Evolutionary conservation across 2,329 filamentous ascomycete species (phyloP).

Genomic region (Fusarium proliferatum): DNA sequence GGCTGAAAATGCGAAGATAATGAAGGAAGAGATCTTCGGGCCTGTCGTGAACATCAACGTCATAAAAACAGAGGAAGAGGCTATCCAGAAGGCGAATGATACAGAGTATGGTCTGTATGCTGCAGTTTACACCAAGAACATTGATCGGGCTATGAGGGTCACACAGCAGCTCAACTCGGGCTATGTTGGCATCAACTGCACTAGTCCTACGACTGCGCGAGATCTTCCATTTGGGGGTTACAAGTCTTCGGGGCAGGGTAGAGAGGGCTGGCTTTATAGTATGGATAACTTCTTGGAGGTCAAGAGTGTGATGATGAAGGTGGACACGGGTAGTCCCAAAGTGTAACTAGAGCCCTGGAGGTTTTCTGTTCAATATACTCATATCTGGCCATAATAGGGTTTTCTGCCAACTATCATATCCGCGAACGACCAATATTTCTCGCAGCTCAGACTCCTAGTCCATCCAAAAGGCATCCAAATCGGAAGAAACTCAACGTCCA

Average conservation of each 20-base stretch:
- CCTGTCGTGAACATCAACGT: constrained; percentile 69
- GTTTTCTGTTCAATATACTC: too few species aligned
- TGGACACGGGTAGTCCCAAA: constrained; percentile 7
- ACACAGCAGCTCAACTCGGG: constrained; percentile 67
- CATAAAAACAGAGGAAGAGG: constrained; percentile 51
- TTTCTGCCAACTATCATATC: too few species aligned
- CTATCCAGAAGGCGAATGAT: constrained; percentile 51
- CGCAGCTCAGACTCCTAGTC: background rate
- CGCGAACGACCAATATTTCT: fast-evolving
- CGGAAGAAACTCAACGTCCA: constrained; percentile 40
- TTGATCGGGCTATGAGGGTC: constrained; percentile 57
- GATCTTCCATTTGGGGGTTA: constrained; percentile 37
- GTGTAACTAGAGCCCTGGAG: too few species aligned
- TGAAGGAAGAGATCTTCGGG: constrained; percentile 72
- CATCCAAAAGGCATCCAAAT: constrained; percentile 38
- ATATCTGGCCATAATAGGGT: too few species aligned
- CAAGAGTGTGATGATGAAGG: constrained; percentile 39
- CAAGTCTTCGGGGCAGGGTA: constrained; percentile 22
- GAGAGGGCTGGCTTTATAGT: constrained; percentile 28
- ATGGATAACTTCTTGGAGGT: constrained; percentile 38
- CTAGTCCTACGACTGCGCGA: constrained; percentile 34
- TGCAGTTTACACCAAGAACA: constrained; percentile 66
- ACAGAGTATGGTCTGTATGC: constrained; percentile 66
- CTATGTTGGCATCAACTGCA: constrained; percentile 68
- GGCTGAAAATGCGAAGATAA: constrained; percentile 55